phyloP scores from a whole-genome alignment of 1,139 yeast genomes.

The Lodderomyces margitis region DNA sequence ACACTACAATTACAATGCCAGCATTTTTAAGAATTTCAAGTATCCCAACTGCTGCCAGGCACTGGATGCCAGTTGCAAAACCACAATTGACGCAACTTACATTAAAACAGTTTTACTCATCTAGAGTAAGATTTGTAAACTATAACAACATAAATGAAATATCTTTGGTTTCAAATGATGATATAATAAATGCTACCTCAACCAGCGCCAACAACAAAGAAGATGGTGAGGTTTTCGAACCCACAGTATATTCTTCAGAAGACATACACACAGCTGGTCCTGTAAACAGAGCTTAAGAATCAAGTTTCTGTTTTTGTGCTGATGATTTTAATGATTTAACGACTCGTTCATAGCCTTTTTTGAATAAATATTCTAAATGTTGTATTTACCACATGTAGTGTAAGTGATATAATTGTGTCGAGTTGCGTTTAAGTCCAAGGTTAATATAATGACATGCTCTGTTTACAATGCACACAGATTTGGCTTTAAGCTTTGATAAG shows the following conservation, averaged over 20 bases:
- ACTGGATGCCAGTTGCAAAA: slow-evolving; percentile 38
- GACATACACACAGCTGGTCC: slow-evolving; percentile 49
- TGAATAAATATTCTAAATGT: not conserved
- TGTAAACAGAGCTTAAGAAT: slow-evolving; percentile 27
- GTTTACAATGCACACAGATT: too few species aligned
- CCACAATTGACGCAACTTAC: slow-evolving; percentile 1
- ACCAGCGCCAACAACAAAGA: slow-evolving; percentile 14
- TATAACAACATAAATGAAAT: slow-evolving; percentile 33
- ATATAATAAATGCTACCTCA: slow-evolving; percentile 22
- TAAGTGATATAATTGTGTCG: not conserved
- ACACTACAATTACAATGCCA: slow-evolving; percentile 25
- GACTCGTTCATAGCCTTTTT: not conserved
- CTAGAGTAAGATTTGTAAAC: slow-evolving; percentile 39
- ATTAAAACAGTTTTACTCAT: slow-evolving; percentile 28
- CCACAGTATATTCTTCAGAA: slow-evolving; percentile 40
- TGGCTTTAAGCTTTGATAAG: too few species aligned
- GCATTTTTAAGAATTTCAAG: slow-evolving; percentile 34
- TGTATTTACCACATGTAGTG: not conserved
- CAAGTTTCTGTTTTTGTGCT: not conserved
- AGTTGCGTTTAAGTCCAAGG: too few species aligned
- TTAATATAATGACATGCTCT: too few species aligned
- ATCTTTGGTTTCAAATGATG: slow-evolving; percentile 38
- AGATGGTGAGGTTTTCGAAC: slow-evolving; percentile 36
- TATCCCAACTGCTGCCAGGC: slow-evolving; percentile 45
- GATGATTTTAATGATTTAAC: not conserved